These are phyloP conservation scores for Trichothecium sympodiale DNA, from an alignment of 2,329 filamentous ascomycete species.

Conservation along the genomic window DNA sequence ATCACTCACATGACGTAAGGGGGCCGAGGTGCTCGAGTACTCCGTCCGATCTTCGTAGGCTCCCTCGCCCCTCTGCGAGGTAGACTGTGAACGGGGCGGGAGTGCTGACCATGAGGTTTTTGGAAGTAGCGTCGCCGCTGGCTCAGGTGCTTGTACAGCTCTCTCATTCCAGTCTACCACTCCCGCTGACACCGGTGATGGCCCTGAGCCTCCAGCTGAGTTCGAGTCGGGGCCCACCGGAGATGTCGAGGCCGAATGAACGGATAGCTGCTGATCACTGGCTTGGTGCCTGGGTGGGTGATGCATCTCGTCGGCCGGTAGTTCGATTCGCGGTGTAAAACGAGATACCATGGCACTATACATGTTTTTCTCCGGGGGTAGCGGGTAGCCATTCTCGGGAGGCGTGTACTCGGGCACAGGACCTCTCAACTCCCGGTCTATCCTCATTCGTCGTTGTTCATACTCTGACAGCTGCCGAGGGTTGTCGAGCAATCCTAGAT, in stretches of 20 bases:
- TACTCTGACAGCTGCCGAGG: slow-evolving; percentile 33
- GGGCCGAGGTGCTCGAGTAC: no score
- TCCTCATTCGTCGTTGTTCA: slow-evolving; percentile 37
- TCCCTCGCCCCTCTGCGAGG: no score
- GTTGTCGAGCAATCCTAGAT: slow-evolving; percentile 26
- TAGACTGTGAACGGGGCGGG: no score
- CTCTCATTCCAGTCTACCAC: slow-evolving; percentile 1
- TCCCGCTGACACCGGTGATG: slow-evolving; percentile 2
- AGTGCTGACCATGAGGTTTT: no score
- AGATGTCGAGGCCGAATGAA: background rate
- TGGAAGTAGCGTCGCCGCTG: no score
- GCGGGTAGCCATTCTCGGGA: slow-evolving; percentile 16
- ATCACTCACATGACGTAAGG: no score
- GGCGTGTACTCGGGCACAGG: slow-evolving; percentile 38
- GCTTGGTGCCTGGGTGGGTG: no score
- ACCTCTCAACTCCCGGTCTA: slow-evolving; percentile 39
- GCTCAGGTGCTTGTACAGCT: background rate
- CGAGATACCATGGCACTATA: slow-evolving; percentile 1
- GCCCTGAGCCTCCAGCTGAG: slow-evolving; percentile 1
- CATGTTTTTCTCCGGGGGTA: slow-evolving; percentile 18
- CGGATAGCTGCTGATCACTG: no score
- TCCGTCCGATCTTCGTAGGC: no score
- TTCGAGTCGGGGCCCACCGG: slow-evolving; percentile 1
- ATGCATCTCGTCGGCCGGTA: no score
- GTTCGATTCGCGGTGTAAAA: no score